Base-by-base conservation (phyloP, 768 basidiomycete genomes). In the Hygrophorus pudorinus region DNA sequence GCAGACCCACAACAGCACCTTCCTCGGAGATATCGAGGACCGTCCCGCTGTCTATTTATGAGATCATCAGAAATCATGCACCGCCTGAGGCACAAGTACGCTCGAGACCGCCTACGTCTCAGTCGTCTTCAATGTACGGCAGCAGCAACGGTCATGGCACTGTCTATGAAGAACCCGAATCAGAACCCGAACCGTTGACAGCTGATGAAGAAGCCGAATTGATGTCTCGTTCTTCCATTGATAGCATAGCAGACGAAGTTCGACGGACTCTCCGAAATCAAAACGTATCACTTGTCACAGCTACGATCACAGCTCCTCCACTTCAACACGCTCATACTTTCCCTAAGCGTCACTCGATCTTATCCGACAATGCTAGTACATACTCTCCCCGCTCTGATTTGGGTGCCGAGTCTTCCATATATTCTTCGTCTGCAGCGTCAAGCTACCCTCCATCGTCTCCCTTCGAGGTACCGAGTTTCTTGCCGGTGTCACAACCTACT, bases 181-280 rank as follows among this genome's bases (percentile, higher is more conserved):
- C 73, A 27, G 78, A 77, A 51, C 67, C 63, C 24, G 69, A 72
- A 45, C 65, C 70, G 6, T 53, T 71, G 36, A 59, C 69, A 32
- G 63, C 66, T 31, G 71, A 74, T 42, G 80, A 81, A 47, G 82
- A 83, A 48, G 65, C 67, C 2, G 83, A 85, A 36, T 55, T 81
- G 38, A 51, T 85, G 40, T 80, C 82, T 32, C 77, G 84, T n/a
- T 90, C 89, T 16, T 90, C 87, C 13, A 76, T 89, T 50, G 89
- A 92, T 59, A 89, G 86, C 48, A 79, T 92, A 20, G 85, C 87
- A 16, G 80, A 86, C 53, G 89, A 92, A 68, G 78, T 87, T 27
- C 74, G 71, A 46, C 75, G 66, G 45, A 88, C 84, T 8, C 65
- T 87, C 49, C 77, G 75, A 48, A 75, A 72, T 39, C 80, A 86